Evolutionary conservation across 2,329 filamentous ascomycete species (phyloP).

Genomic region (Alternaria metachromatica): DNA sequence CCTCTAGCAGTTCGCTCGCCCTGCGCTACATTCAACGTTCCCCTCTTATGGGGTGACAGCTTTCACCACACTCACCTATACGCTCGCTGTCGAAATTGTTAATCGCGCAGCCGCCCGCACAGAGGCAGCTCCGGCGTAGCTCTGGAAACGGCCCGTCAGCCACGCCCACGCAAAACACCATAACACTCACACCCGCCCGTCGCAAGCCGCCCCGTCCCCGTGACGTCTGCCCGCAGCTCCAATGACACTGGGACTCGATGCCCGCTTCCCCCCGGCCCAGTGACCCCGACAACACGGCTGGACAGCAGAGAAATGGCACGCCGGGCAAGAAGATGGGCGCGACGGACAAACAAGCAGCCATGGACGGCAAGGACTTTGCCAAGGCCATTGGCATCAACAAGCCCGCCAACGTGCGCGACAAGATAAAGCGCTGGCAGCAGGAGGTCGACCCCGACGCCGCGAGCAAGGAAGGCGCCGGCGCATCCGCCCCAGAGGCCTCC

Average conservation of each 20-base stretch:
- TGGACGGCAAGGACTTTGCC: slow-evolving; percentile 48
- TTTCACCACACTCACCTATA: slow-evolving; percentile 12
- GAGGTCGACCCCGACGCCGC: slow-evolving; percentile 68
- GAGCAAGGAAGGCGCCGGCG: slow-evolving; percentile 18
- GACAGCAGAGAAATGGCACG: slow-evolving; percentile 38
- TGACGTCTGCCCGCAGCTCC: slow-evolving; percentile 21
- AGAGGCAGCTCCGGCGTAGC: slow-evolving; percentile 5
- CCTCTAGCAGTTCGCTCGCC: slow-evolving; percentile 3
- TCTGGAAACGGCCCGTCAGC: slow-evolving; percentile 11
- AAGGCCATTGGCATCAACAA: slow-evolving; percentile 51
- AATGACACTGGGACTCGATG: slow-evolving; percentile 33
- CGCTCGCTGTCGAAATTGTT: slow-evolving; percentile 12
- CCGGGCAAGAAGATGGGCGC: slow-evolving; percentile 36
- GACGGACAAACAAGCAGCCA: slow-evolving; percentile 35
- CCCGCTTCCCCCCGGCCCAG: slow-evolving; percentile 31
- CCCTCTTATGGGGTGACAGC: slow-evolving; percentile 9
- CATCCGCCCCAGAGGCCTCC: not conserved
- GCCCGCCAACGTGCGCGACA: slow-evolving; percentile 67
- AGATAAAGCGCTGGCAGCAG: slow-evolving; percentile 86
- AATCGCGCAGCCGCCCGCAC: not conserved
- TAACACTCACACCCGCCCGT: not conserved
- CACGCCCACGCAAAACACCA: slow-evolving; percentile 10
- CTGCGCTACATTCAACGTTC: slow-evolving; percentile 6
- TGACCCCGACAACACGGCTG: slow-evolving; percentile 25
- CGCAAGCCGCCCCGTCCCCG: slow-evolving; percentile 5